These are phyloP conservation scores for Warburgia ugandensis DNA, from an alignment of 164 flowering plant genomes.

Conservation along the genomic window DNA sequence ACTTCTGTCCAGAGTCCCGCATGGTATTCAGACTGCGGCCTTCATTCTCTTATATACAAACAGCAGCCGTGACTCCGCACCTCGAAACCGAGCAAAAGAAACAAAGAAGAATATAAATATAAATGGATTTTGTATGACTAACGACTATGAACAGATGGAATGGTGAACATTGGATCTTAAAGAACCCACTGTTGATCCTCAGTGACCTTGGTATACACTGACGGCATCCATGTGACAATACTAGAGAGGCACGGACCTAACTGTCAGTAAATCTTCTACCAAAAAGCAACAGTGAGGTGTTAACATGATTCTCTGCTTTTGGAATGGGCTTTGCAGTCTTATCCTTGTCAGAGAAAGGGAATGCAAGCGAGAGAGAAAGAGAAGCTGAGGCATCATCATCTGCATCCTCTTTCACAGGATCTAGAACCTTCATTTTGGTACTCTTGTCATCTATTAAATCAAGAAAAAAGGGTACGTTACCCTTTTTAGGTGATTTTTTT, in stretches of 20 bases:
- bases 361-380: conserved; percentile 66
- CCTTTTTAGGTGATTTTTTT: conserved; percentile 23
- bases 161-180: too few relatives aligned
- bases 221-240: too few relatives aligned
- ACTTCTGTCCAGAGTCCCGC: conserved; percentile 9
- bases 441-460: conserved; percentile 24
- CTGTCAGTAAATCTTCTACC: conserved; percentile 37
- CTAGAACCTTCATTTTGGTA: conserved; percentile 20
- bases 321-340: conserved; percentile 23
- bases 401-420: conserved; percentile 13
- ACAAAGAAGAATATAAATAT: conserved; percentile 12
- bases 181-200: too few relatives aligned
- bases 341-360: conserved; percentile 46
- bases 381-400: conserved; percentile 49
- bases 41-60: conserved; percentile 49
- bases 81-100: too few relatives aligned
- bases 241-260: too few relatives aligned
- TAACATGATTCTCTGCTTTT: conserved; percentile 29
- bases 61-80: conserved; percentile 34
- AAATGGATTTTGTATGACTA: conserved; percentile 22
- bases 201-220: too few relatives aligned
- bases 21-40: conserved; percentile 25
- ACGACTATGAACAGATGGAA: conserved; percentile 39
- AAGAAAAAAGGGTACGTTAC: conserved; percentile 29
- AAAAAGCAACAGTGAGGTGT: conserved; percentile 46